phyloP scores from a whole-genome alignment of 331 rosid genomes.

The Saraca asoca region DNA sequence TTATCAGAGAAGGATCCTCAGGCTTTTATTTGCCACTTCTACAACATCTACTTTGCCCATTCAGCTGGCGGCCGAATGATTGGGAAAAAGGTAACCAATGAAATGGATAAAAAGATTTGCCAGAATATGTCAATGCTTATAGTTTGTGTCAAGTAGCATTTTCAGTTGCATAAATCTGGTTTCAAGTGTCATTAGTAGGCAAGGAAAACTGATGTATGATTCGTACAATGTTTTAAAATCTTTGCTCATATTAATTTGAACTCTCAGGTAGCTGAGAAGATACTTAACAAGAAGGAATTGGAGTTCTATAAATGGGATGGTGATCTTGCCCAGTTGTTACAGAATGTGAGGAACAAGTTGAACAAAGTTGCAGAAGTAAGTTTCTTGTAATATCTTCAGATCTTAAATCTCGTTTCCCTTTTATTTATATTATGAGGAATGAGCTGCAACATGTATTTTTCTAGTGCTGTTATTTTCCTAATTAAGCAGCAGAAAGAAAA shows the following conservation, averaged over 20 bases:
- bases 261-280: conserved; percentile 78
- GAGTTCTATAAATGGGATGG: conserved; percentile 98
- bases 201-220: background rate
- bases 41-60: conserved; percentile 93
- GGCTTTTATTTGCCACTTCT: conserved; percentile 94
- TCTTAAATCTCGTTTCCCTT: background rate
- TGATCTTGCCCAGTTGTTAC: conserved; percentile 76
- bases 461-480: background rate
- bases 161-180: conserved; percentile 2
- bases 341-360: conserved; percentile 86
- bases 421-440: conserved; percentile 8
- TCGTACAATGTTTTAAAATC: conserved; percentile 5
- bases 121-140: conserved; percentile 1
- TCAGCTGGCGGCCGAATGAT: conserved; percentile 98
- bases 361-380: conserved; percentile 86
- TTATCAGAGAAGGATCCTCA: conserved; percentile 80
- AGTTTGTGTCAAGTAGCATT: background rate
- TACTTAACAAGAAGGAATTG: conserved; percentile 67
- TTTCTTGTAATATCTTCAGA: conserved; percentile 22
- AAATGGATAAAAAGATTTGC: background rate
- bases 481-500: no score
- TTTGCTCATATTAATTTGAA: background rate
- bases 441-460: background rate
- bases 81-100: conserved; percentile 76
- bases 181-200: conserved; percentile 4